phyloP scores from a whole-genome alignment of 202 grass and related monocot genomes.

The Zizania palustris region DNA sequence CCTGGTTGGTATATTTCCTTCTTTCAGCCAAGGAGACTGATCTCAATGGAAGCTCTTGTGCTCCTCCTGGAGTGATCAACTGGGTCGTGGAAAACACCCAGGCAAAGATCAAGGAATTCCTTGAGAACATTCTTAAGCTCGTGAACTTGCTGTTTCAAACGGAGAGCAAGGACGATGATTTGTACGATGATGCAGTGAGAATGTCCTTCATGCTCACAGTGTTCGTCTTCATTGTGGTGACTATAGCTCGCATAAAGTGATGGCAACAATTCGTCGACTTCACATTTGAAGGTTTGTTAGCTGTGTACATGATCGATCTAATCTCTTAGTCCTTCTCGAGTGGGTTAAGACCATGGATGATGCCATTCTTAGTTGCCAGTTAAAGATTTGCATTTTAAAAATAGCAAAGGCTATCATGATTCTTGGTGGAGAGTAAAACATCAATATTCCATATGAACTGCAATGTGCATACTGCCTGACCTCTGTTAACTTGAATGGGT shows the following conservation, averaged over 20 bases:
- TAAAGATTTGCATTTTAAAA: background rate
- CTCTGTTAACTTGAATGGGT: background rate
- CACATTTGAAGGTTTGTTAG: constrained; percentile 35
- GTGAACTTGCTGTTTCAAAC: constrained; percentile 52
- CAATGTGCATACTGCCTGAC: background rate
- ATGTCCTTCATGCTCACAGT: constrained; percentile 80
- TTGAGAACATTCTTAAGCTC: constrained; percentile 62
- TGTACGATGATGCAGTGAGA: constrained; percentile 55
- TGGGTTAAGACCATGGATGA: background rate
- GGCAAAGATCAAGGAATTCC: constrained; percentile 64
- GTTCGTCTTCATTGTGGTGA: constrained; percentile 76
- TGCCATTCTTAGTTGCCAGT: constrained; percentile 31
- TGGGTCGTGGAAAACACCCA: constrained; percentile 62
- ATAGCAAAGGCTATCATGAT: background rate
- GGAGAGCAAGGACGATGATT: constrained; percentile 28
- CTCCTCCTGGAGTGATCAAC: constrained; percentile 51
- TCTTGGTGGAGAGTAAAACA: background rate
- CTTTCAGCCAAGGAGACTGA: constrained; percentile 47
- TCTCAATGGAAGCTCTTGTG: constrained; percentile 24
- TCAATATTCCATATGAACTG: constrained; percentile 14
- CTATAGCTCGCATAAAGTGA: constrained; percentile 66
- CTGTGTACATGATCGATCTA: constrained; percentile 42
- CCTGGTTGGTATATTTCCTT: constrained; percentile 14
- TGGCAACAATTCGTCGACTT: constrained; percentile 61
- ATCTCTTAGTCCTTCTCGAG: background rate